Evolutionary conservation across 495 filamentous ascomycete genomes (phyloP).

Genomic region (Trichocladium uniseriatum): DNA sequence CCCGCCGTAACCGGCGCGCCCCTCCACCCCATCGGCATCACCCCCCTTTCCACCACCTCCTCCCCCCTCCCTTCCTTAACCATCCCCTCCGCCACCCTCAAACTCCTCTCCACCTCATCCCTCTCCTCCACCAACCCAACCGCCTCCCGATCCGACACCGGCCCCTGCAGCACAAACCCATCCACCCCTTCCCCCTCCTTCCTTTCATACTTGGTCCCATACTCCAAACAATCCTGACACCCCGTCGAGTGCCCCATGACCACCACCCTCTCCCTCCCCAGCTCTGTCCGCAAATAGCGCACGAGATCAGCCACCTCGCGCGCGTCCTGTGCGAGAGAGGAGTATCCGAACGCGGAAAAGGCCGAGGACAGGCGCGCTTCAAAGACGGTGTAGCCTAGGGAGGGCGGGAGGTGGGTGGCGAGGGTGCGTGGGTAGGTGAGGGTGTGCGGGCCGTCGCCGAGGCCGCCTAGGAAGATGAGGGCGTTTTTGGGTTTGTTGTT

Average conservation of each 20-base stretch:
- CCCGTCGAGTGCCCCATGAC: conserved; percentile 82
- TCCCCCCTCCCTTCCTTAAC: conserved; percentile 43
- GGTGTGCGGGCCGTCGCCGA: conserved; percentile 70
- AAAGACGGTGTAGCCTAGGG: conserved; percentile 30
- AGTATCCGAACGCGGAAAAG: conserved; percentile 65
- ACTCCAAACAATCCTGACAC: conserved; percentile 75
- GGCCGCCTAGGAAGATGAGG: conserved; percentile 75
- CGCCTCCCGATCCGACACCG: conserved; percentile 69
- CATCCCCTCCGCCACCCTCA: conserved; percentile 45
- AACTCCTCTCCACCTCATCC: conserved; percentile 41
- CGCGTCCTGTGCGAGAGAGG: conserved; percentile 59
- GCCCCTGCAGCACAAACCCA: conserved; percentile 75
- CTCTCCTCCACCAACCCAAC: conserved; percentile 32
- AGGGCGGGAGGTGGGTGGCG: conserved; percentile 50
- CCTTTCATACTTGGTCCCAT: conserved; percentile 19
- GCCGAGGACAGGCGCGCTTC: conserved; percentile 40
- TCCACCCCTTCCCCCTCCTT: conserved; percentile 46
- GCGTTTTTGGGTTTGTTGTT: conserved; percentile 38
- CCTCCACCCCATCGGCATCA: conserved; percentile 41
- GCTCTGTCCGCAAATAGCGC: conserved; percentile 48
- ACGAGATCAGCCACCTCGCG: conserved; percentile 64
- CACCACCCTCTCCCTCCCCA: conserved; percentile 52
- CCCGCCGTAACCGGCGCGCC: conserved; percentile 52
- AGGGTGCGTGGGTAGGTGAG: conserved; percentile 57
- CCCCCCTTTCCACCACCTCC: conserved; percentile 47